Percentiles rank a stretch among this genome's conserved stretches.
phyloP scores from a whole-genome alignment of 345 rosid species.

The Rhodamnia rubescens region DNA sequence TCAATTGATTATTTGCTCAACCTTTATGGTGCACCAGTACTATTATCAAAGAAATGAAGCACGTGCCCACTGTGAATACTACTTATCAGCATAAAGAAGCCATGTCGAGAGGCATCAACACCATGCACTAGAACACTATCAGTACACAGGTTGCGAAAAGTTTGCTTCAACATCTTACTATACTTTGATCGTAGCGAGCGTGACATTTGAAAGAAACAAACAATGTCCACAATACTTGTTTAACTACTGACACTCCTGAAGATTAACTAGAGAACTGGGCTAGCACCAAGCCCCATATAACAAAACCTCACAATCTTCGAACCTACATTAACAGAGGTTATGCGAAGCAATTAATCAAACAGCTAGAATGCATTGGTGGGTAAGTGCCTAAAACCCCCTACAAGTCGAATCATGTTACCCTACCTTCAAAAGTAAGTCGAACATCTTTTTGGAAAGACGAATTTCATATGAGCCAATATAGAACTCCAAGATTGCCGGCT shows the following conservation, averaged over 20 bases:
- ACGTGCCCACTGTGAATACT: neutral
- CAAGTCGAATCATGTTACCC: too few relatives aligned
- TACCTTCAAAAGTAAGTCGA: neutral
- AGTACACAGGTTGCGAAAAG: neutral
- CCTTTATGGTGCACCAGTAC: neutral
- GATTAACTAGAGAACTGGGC: fast-evolving
- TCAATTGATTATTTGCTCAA: neutral
- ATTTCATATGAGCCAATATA: neutral
- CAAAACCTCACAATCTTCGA: neutral
- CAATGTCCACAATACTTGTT: neutral
- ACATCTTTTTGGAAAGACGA: neutral
- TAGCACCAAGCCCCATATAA: fast-evolving
- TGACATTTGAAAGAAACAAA: neutral
- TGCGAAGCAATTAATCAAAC: neutral
- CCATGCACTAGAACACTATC: neutral
- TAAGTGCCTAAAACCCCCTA: neutral
- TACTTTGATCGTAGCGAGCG: fast-evolving
- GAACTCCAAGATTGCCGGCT: neutral
- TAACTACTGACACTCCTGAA: neutral
- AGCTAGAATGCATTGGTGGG: neutral
- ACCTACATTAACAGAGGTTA: fast-evolving
- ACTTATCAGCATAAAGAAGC: fast-evolving
- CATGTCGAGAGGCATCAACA: neutral
- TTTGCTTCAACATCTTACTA: neutral
- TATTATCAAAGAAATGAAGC: neutral